A percentile compares a stretch with the other conserved stretches of the same genome.
Conservation (phyloP, 2,329 filamentous ascomycete genomes). For the Graphium sp. region DNA sequence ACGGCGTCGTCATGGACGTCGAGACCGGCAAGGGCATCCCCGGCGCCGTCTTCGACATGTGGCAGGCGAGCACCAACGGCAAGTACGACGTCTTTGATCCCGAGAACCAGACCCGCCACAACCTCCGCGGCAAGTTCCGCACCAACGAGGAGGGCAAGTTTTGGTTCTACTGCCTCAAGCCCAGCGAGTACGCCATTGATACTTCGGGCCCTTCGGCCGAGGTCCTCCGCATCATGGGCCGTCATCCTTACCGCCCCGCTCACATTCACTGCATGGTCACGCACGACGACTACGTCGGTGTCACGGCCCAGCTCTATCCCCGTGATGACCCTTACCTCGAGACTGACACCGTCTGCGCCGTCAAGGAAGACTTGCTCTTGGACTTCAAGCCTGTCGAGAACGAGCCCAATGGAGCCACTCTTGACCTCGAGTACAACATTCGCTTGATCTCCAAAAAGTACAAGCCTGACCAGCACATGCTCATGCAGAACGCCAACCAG, state of each 20-base stretch:
- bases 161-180: slow-evolving; percentile 59
- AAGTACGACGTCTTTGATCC: slow-evolving; percentile 66
- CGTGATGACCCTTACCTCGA: slow-evolving; percentile 45
- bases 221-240: slow-evolving; percentile 26
- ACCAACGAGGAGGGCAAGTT: slow-evolving; percentile 54
- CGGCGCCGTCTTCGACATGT: slow-evolving; percentile 58
- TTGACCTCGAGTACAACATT: slow-evolving; percentile 24
- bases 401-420: slow-evolving; percentile 15
- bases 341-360: slow-evolving; percentile 27
- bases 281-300: slow-evolving; percentile 48
- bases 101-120: slow-evolving; percentile 53
- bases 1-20: slow-evolving; percentile 49
- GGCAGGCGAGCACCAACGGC: slow-evolving; percentile 61
- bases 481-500: slow-evolving; percentile 8
- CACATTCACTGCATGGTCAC: slow-evolving; percentile 38
- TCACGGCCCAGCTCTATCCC: slow-evolving; percentile 67
- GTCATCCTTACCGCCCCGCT: slow-evolving; percentile 29
- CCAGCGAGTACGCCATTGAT: slow-evolving; percentile 56
- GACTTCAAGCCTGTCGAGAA: slow-evolving; percentile 27
- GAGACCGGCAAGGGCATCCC: slow-evolving; percentile 49
- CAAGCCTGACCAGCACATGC: slow-evolving; percentile 16
- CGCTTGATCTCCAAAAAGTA: slow-evolving; percentile 25
- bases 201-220: slow-evolving; percentile 34
- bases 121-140: slow-evolving; percentile 61
- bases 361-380: slow-evolving; percentile 33